Evolutionary conservation across 2,329 filamentous ascomycete genomes (phyloP), one percentile per base, ranked within the genome.

Genomic region (Colletotrichum acutatum): DNA sequence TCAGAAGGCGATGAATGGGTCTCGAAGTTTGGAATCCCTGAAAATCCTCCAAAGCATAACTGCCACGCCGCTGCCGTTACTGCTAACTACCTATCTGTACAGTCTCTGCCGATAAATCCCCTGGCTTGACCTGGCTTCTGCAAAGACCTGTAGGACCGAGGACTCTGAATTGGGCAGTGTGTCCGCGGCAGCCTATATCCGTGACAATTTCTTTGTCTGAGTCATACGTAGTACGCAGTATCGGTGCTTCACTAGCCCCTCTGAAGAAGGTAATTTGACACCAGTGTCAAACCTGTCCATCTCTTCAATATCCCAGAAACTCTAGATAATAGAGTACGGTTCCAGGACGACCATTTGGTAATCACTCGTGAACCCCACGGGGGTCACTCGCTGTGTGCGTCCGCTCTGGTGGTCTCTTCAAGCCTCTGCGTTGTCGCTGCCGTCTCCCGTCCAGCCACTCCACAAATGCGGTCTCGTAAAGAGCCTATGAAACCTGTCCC

Each of bases 121-220:
- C 34, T 26, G 42, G 14, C 24, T 16, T 19, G n/a, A n/a, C 19
- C 42, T n/a, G 28, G 42, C 60, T 53, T 52, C 28, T 53, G 26
- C 57, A 28, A 42, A 22, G 60, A 28, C 37, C 14, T 42, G 37
- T 42, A 42, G 14, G 14, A 42, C 34, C 26, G 61, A 66, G 54
- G 37, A 24, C 26, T 59, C 64, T 62, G 34, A 26, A 62, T 62
- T 34, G 34, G 58, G 65, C 42, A 63, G 58, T 63, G 53, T 42
- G 60, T 34, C 58, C 52, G 52, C 37, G 24, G 68, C n/a, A 60
- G 62, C 42, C 57, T 68, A 52, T 69, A 69, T 60, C 59, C 46
- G 66, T 52, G 34, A 62, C 61, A 64, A 65, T 42, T 42, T 57
- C 60, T 37, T 52, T 57, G 54, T 34, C 67, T 66, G 66, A 73